phyloP scores from a whole-genome alignment of 2,329 filamentous ascomycete species.

The Ilyonectria destructans region DNA sequence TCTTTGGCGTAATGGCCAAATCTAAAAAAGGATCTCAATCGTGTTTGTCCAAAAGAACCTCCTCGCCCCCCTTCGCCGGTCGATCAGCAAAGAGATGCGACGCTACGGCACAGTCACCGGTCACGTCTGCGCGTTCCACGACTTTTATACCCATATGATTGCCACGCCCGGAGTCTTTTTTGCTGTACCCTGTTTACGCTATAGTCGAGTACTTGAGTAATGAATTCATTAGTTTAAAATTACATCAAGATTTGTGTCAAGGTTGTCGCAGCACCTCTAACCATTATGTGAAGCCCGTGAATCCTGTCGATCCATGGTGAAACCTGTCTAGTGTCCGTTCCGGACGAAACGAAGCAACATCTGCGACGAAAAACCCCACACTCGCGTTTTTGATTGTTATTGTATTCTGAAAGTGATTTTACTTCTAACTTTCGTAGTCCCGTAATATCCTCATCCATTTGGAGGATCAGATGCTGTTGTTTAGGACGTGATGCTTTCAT shows the following conservation, averaged over 20 bases:
- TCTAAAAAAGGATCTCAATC: slow-evolving; percentile 49
- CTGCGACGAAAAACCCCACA: background rate
- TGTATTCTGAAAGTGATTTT: background rate
- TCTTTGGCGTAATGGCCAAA: slow-evolving; percentile 50
- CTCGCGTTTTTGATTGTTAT: too few species aligned
- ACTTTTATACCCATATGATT: slow-evolving; percentile 50
- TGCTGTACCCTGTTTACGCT: slow-evolving; percentile 41
- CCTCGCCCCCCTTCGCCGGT: slow-evolving; percentile 17
- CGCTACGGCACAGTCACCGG: slow-evolving; percentile 43
- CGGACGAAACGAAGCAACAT: background rate
- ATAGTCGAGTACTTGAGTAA: slow-evolving; percentile 44
- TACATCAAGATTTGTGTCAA: background rate
- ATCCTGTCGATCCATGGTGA: background rate
- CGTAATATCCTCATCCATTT: background rate
- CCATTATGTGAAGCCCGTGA: background rate
- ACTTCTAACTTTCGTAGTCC: background rate
- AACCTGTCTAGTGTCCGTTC: slow-evolving; percentile 9
- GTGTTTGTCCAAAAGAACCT: slow-evolving; percentile 36
- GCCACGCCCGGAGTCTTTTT: slow-evolving; percentile 47
- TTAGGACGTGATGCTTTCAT: background rate
- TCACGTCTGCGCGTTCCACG: slow-evolving; percentile 43
- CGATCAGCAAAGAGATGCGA: slow-evolving; percentile 38
- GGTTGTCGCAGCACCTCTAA: background rate
- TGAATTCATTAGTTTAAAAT: slow-evolving; percentile 37
- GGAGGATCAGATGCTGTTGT: background rate